Conservation (phyloP, 345 rosid genomes). For the Murraya koenigii region DNA sequence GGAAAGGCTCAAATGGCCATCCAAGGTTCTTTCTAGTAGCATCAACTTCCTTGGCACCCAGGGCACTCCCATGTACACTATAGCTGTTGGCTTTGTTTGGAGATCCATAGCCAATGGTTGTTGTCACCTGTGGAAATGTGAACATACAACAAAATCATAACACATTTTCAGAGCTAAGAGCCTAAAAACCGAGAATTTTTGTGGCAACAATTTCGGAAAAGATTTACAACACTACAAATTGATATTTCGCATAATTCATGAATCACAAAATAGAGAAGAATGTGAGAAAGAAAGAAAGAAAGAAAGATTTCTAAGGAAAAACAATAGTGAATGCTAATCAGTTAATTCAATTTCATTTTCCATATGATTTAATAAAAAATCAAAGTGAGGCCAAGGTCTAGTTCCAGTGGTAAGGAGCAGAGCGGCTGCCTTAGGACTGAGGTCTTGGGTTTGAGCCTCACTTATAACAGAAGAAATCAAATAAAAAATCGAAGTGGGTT, state of each 20-base stretch:
- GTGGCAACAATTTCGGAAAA: neutral
- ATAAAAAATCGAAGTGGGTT: no score
- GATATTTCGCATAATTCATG: neutral
- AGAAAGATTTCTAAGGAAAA: neutral
- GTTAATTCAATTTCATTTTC: neutral
- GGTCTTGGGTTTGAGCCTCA: no score
- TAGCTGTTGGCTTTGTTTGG: slow-evolving; percentile 96
- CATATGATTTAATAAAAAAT: neutral
- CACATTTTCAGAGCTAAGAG: neutral
- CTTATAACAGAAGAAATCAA: no score
- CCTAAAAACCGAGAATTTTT: neutral
- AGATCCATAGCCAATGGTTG: slow-evolving; percentile 97
- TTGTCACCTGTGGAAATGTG: slow-evolving; percentile 52
- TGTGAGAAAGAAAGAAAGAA: neutral
- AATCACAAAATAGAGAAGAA: neutral
- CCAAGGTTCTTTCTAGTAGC: slow-evolving; percentile 97
- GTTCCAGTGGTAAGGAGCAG: no score
- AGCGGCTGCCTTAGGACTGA: no score
- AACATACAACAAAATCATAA: neutral
- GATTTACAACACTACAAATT: neutral
- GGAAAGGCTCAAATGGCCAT: slow-evolving; percentile 93
- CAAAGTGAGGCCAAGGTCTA: no score
- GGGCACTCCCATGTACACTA: slow-evolving; percentile 96
- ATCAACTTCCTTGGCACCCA: slow-evolving; percentile 98
- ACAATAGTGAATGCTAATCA: neutral